Conservation (phyloP, 2,329 filamentous ascomycete genomes). For the Trichoderma sp. region DNA sequence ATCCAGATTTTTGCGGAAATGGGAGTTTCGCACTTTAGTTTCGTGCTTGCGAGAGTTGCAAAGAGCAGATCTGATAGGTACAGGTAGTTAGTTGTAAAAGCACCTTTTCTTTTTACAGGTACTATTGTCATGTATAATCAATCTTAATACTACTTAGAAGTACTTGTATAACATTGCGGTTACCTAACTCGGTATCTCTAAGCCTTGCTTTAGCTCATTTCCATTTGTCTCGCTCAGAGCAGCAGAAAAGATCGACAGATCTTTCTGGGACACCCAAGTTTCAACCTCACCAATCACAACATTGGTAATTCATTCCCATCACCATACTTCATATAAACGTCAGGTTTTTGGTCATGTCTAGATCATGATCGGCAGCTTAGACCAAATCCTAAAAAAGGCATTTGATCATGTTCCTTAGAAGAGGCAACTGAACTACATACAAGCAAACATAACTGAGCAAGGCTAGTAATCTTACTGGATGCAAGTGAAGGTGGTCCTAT, state of each 20-base stretch:
- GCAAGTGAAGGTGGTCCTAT: background rate
- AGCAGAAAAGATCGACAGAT: background rate
- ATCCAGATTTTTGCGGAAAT: too few species aligned
- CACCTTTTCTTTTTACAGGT: background rate
- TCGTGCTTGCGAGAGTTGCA: too few species aligned
- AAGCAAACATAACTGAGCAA: background rate
- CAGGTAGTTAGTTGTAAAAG: too few species aligned
- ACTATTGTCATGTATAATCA: too few species aligned
- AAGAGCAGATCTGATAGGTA: too few species aligned
- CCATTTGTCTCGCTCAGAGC: background rate
- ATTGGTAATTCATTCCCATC: background rate
- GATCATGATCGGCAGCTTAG: background rate
- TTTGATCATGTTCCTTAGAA: background rate
- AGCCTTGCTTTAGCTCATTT: too few species aligned
- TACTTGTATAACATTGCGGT: too few species aligned
- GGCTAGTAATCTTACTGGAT: background rate
- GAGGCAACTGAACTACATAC: background rate
- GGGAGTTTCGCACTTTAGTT: too few species aligned
- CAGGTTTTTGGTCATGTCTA: background rate
- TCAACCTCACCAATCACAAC: background rate
- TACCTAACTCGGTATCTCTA: too few species aligned
- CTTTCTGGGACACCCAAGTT: accelerated
- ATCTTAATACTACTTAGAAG: too few species aligned
- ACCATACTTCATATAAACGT: background rate
- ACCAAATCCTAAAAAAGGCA: background rate